Evolutionary conservation across 2,329 filamentous ascomycete genomes (phyloP), one percentile per base, ranked within the genome.

Genomic region (Trichoderma sp.): DNA sequence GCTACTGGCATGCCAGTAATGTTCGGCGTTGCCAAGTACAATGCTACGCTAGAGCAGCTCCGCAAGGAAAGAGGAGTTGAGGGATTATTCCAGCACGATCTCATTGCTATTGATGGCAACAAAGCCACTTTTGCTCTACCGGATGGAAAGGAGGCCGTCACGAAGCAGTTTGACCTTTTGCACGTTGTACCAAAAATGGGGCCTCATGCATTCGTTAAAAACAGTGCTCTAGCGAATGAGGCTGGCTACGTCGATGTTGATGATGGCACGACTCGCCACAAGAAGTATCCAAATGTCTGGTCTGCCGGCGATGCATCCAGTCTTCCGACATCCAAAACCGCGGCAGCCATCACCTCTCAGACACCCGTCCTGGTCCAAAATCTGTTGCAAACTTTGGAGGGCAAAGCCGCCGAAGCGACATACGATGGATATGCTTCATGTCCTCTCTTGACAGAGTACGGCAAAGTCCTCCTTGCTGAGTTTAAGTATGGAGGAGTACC

Each of bases 401-500:
- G 83, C 37, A 81, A 83, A 71, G 74, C 79, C 10, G 76, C 78
- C 0, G 77, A 83, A 22, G 78, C 79, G 0, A 71, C 70, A 1
- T 87, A 87, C 67, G 84, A 87, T 69, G 84, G 84, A 2, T 87
- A 87, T 75, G 85, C 84, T 5, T 86, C 84, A 0, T 87, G 84
- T 72, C 85, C 84, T 5, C 78, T 87, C 2, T 53, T 81, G 68
- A 86, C 84, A 2, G 81, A 87, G 71, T 87, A 89, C 70, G 85
- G 85, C 68, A 89, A 89, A 78, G 86, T 90, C 1, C 78, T 90
- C 22, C 83, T 90, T 9, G 86, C 86, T 0, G 87, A 90, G 75
- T 90, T 90, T 80, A 89, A 87, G 78, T 90, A 90, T 69, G 87
- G 85, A 2, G 86, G 85, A 9, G 81, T 81, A 70, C 86, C 87